phyloP scores from a whole-genome alignment of 2,329 filamentous ascomycete genomes.

The Cercospora citrullina region DNA sequence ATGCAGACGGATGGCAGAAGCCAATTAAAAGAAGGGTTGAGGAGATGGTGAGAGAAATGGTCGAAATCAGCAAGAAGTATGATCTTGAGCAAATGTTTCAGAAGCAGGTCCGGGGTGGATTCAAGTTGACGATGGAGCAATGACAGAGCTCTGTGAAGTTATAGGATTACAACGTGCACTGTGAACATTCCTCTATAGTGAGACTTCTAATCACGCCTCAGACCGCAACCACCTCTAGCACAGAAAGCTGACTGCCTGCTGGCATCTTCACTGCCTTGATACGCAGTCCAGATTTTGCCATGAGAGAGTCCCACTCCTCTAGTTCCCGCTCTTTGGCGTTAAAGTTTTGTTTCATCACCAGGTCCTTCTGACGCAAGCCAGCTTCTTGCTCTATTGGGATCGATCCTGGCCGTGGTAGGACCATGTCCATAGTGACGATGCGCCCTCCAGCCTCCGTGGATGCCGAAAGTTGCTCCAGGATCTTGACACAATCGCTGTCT shows the following conservation, averaged over 20 bases:
- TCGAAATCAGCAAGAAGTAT: slow-evolving; percentile 38
- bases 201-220: too few species aligned
- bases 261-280: neutral
- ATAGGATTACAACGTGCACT: too few species aligned
- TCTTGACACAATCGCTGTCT: slow-evolving; percentile 10
- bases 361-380: neutral
- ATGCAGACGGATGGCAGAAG: slow-evolving; percentile 41
- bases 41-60: slow-evolving; percentile 33
- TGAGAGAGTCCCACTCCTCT: slow-evolving; percentile 8
- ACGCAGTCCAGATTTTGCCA: neutral
- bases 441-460: neutral
- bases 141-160: too few species aligned
- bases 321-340: slow-evolving; percentile 11
- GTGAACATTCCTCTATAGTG: too few species aligned
- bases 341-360: slow-evolving; percentile 13
- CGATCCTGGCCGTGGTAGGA: neutral
- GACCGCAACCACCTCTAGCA: neutral
- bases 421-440: slow-evolving; percentile 2
- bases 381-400: neutral
- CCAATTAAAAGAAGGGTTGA: slow-evolving; percentile 39
- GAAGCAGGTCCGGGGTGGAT: slow-evolving; percentile 38
- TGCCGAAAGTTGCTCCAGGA: slow-evolving; percentile 15
- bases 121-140: slow-evolving; percentile 30
- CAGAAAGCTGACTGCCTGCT: neutral
- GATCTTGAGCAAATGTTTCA: slow-evolving; percentile 41